Percentiles rank a stretch among this genome's conserved stretches.
Evolutionary conservation across 106 monocot species (phyloP).

Genomic region (Dioscorea alata): DNA sequence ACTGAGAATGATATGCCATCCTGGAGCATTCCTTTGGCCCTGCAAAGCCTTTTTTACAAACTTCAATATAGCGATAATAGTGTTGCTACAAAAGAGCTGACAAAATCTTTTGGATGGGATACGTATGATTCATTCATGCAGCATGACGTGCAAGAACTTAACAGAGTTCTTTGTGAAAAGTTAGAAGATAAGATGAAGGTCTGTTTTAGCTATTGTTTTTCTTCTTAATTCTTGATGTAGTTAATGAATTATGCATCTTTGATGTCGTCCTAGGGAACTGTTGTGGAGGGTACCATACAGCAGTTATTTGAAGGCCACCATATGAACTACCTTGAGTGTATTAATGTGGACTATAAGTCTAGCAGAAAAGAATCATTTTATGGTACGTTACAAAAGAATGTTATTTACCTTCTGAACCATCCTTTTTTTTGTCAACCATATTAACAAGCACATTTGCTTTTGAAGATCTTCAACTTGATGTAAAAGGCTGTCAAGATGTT

Average conservation of each 20-base stretch:
- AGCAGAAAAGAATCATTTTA: constrained; percentile 91
- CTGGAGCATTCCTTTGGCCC: constrained; percentile 84
- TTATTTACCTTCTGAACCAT: too few species aligned
- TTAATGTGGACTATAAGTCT: constrained; percentile 88
- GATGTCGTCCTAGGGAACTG: constrained; percentile 60
- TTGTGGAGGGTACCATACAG: constrained; percentile 91
- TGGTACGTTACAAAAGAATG: constrained; percentile 29
- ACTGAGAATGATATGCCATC: constrained; percentile 92
- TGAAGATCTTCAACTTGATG: constrained; percentile 83
- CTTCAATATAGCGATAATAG: constrained; percentile 86
- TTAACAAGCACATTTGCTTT: neutral
- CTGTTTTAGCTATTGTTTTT: neutral
- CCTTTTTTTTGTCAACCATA: too few species aligned
- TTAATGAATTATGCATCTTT: constrained; percentile 4
- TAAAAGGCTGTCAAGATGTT: constrained; percentile 86
- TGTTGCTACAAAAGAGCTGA: constrained; percentile 91
- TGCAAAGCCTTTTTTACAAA: constrained; percentile 87
- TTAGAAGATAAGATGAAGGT: constrained; percentile 97
- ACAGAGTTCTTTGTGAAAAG: constrained; percentile 85
- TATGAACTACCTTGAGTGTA: constrained; percentile 92
- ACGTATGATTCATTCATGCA: constrained; percentile 96
- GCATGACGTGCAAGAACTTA: constrained; percentile 89
- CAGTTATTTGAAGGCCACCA: constrained; percentile 96
- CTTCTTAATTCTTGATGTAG: neutral
- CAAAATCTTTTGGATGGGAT: constrained; percentile 96